These are phyloP conservation scores for Aspergillus ochraceus DNA, from an alignment of 2,329 filamentous ascomycete genomes.

Conservation along the genomic window DNA sequence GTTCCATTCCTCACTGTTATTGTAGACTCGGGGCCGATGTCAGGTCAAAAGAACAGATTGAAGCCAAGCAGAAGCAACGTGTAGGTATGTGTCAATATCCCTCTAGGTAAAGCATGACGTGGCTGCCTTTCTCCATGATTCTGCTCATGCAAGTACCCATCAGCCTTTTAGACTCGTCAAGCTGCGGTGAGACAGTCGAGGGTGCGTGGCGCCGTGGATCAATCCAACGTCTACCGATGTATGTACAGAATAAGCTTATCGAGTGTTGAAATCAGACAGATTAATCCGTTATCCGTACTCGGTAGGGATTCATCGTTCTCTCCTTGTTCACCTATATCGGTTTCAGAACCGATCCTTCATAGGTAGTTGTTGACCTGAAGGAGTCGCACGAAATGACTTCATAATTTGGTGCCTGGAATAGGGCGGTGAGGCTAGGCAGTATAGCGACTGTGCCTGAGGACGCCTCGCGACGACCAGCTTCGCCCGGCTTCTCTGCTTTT, in stretches of 20 bases:
- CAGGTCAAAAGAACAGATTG: no score
- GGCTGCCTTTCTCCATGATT: neutral
- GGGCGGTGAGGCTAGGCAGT: constrained; percentile 17
- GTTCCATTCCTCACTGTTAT: no score
- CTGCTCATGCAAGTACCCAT: neutral
- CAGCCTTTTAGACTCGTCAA: neutral
- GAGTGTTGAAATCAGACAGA: no score
- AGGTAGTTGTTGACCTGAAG: no score
- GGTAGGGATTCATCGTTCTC: no score
- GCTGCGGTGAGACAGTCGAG: neutral
- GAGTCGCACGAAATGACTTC: neutral
- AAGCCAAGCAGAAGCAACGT: neutral
- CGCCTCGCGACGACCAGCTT: neutral
- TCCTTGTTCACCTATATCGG: no score
- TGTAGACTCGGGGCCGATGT: no score
- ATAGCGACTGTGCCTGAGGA: neutral
- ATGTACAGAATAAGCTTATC: no score
- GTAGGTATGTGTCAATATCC: neutral
- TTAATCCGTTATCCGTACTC: no score
- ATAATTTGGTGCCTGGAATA: neutral
- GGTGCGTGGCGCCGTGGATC: neutral
- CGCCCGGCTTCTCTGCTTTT: neutral
- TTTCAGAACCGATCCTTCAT: no score
- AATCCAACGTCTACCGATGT: no score
- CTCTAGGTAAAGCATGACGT: neutral